These are phyloP conservation scores for Saxophila tyrrhenica DNA, from an alignment of 495 filamentous ascomycete species.

Conservation along the genomic window DNA sequence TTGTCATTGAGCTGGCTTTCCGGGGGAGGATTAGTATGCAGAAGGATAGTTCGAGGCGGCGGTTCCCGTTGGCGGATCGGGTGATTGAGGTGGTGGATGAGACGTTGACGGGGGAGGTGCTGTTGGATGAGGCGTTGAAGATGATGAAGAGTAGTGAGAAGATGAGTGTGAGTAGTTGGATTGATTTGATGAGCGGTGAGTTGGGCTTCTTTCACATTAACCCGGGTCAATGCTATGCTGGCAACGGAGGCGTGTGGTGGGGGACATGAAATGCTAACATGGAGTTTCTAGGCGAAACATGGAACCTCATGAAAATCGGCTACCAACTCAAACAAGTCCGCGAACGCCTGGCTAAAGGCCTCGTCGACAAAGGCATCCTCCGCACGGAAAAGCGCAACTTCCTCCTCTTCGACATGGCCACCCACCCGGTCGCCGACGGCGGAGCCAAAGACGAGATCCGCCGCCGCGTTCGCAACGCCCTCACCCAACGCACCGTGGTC, in stretches of 20 bases:
- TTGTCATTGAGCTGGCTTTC: constrained; percentile 94
- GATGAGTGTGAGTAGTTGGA: constrained; percentile 98
- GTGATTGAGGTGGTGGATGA: constrained; percentile 96
- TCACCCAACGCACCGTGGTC: constrained; percentile 89
- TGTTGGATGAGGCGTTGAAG: constrained; percentile 95
- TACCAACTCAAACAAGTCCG: constrained; percentile 99
- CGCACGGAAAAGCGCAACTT: constrained; percentile 99
- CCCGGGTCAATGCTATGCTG: not conserved
- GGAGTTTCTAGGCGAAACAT: constrained; percentile 75
- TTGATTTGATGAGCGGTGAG: constrained; percentile 95
- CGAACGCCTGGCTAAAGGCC: constrained; percentile 92
- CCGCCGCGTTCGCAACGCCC: constrained; percentile 77
- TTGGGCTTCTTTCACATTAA: not conserved
- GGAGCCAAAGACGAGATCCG: constrained; percentile 97
- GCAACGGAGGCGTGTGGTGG: not conserved
- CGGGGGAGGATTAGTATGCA: constrained; percentile 96
- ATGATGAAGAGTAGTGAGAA: constrained; percentile 99
- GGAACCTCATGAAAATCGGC: constrained; percentile 99
- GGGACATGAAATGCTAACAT: not conserved
- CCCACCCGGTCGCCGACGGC: constrained; percentile 93
- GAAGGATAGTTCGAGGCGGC: constrained; percentile 82
- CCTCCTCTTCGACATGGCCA: constrained; percentile 98
- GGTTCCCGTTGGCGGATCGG: constrained; percentile 85
- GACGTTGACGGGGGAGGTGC: constrained; percentile 90
- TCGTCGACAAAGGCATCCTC: constrained; percentile 96